Base-by-base conservation (phyloP, 495 filamentous ascomycete species). In the Cryomyces minteri region DNA sequence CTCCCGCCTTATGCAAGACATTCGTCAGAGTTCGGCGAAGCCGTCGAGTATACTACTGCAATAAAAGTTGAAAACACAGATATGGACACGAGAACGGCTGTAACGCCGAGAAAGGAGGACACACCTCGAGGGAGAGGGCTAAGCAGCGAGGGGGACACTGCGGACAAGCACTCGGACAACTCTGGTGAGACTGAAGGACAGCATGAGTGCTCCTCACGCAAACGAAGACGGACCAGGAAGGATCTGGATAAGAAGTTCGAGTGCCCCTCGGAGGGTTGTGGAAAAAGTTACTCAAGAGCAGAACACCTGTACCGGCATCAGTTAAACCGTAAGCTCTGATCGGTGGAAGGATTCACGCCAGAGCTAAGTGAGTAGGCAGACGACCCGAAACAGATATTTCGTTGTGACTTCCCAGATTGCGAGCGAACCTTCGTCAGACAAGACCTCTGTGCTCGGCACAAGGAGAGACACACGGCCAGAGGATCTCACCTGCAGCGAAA, bases 291-390 rank as follows among this genome's bases (percentile, higher is more conserved):
- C 62, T 95, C 88, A 25, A 76, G 90, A 53, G 88, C 88, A 25
- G 90, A 98, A 62, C 90, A 98, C 67, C 71, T 98, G 60, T 94
- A 94, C 62, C 77, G 90, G 25, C 90, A 98, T 63, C 88, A 95
- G 63, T 63, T 98, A 53, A 98, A 98, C 55, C 90, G 90, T 80
- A 79, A 69, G 69, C 62, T 29, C 33, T 50, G 49, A 36, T 8
- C 10, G 9, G 40, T 30, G 8, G 10, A 10, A 37, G 3, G 34
- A 37, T 9, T 41, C 8, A 41, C 4, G 40, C 4, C 8, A 41
- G 40, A 9, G 40, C 28, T 41, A 29, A 41, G 9, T 18, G 0
- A 41, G 28, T 28, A 12, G 48, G 38, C 54, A 83, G 79, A 84
- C 56, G 66, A 73, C 30, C 88, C 88, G 6, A 96, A 98, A 63